Evolutionary conservation across 495 filamentous ascomycete species (phyloP).

Genomic region (Penicillium simplicissimum): DNA sequence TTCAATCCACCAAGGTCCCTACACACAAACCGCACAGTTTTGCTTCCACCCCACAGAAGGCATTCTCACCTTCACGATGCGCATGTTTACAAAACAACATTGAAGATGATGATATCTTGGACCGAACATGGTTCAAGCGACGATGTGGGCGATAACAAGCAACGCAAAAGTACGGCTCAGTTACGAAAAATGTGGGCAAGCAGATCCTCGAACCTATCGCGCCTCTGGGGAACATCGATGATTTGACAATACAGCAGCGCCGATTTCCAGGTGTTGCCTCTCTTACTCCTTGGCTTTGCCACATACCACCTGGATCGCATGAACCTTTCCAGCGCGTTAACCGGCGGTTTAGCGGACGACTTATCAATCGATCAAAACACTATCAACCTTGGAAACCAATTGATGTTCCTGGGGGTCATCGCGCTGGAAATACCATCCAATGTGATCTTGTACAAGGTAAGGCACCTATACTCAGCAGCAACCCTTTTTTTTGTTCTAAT

Average conservation of each 20-base stretch:
- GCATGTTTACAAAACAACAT: too few species aligned
- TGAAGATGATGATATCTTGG: not conserved
- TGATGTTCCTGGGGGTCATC: slow-evolving; percentile 55
- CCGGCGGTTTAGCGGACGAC: slow-evolving; percentile 43
- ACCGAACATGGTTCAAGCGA: not conserved
- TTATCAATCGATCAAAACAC: slow-evolving; percentile 51
- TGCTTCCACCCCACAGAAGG: too few species aligned
- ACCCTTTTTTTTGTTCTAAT: not conserved
- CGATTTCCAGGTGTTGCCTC: slow-evolving; percentile 47
- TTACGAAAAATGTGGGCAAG: not conserved
- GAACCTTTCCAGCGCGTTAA: slow-evolving; percentile 48
- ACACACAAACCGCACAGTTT: too few species aligned
- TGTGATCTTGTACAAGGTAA: slow-evolving; percentile 36
- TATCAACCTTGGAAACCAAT: slow-evolving; percentile 55
- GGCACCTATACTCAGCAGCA: not conserved
- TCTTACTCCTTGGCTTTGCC: slow-evolving; percentile 52
- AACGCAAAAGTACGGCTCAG: not conserved
- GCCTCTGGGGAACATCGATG: not conserved
- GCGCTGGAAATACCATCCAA: slow-evolving; percentile 56
- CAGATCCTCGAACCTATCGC: not conserved
- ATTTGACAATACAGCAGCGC: slow-evolving; percentile 20
- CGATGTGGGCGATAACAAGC: not conserved
- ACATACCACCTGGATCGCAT: slow-evolving; percentile 50
- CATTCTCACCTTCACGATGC: too few species aligned
- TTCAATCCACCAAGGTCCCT: too few species aligned